Base-by-base conservation (phyloP, 2,329 filamentous ascomycete genomes). In the Drechslera avenae region DNA sequence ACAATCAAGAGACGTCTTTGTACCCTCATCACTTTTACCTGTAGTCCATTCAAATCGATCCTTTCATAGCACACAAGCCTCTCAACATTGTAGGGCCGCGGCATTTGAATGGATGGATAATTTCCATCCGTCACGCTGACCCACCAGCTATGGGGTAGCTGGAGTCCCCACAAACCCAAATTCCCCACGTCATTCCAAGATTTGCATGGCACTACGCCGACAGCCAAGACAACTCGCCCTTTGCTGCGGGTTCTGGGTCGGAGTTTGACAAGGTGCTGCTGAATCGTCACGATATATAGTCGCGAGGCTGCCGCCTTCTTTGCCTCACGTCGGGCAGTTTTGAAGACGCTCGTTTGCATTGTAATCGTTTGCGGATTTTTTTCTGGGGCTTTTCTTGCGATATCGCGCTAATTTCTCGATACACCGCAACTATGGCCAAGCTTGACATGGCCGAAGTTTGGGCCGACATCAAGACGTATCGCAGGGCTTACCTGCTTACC, bases 401-500 rank as follows among this genome's bases (percentile, higher is more conserved):
- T 21, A 23, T 21, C 18, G 30, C 16, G 17, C 17, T n/a, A 12
- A n/a, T 6, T n/a, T 36, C 26, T 32, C 23, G n/a, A 28, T 37
- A 28, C 32, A 26, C 12, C 34, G 46, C 55, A 48, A 43, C 7
- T 7, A 75, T 73, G 71, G 65, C 60, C 31, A 72, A 68, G 41
- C 61, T 71, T 30, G 58, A 67, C 41, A 48, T 73, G n/a, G 50
- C 54, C 13, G 60, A 62, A 19, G 66, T 76, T 36, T 74, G 71
- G 68, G 54, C 62, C 26, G 75, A 77, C 39, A 62, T 77, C 44
- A 73, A 75, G 53, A 62, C 64, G 4, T 74, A 78, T 46, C 70
- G 75, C 7, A 64, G 66, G 34, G 70, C 72, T 5, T 77, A 78
- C 47, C 26, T 73, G 17, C 69, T 78, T 12, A 77, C 76, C 0